phyloP scores from a whole-genome alignment of 176 grass and related monocot genomes.

The Poa annua region DNA sequence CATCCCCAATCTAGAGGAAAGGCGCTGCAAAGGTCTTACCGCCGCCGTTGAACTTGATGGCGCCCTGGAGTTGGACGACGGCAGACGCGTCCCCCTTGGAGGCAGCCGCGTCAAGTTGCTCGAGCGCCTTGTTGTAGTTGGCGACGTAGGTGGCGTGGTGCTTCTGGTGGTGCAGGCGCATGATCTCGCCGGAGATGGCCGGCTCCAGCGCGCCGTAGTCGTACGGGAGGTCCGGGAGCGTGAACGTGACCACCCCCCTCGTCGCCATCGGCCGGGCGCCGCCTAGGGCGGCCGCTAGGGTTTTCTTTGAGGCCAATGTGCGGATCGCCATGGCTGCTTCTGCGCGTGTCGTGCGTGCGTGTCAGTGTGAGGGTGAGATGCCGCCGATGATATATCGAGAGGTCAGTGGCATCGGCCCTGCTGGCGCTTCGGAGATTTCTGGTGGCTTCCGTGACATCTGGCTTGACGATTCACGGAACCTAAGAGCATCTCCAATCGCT shows the following conservation, averaged over 20 bases:
- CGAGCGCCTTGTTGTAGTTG: slow-evolving; percentile 99
- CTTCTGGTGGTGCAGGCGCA: slow-evolving; percentile 96
- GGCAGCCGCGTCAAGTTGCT: slow-evolving; percentile 84
- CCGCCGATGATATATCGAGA: not conserved
- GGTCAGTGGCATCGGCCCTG: not conserved
- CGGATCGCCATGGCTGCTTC: slow-evolving; percentile 69
- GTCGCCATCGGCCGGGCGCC: slow-evolving; percentile 5
- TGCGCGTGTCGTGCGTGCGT: too few species aligned
- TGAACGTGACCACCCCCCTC: slow-evolving; percentile 53
- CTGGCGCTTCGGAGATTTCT: not conserved
- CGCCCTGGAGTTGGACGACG: slow-evolving; percentile 82
- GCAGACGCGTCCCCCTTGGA: slow-evolving; percentile 66
- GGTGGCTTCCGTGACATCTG: not conserved
- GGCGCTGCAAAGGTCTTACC: slow-evolving; percentile 31
- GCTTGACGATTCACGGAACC: too few species aligned
- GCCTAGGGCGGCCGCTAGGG: slow-evolving; percentile 45
- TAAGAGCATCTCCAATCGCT: too few species aligned
- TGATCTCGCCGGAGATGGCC: slow-evolving; percentile 89
- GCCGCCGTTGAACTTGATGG: slow-evolving; percentile 99
- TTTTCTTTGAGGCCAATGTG: slow-evolving; percentile 56
- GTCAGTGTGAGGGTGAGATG: not conserved
- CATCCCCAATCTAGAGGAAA: not conserved
- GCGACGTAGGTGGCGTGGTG: slow-evolving; percentile 96
- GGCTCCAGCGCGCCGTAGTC: slow-evolving; percentile 94
- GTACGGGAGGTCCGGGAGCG: slow-evolving; percentile 87